Base-by-base conservation (phyloP, 768 basidiomycete species). In the Auriculariales sp. region DNA sequence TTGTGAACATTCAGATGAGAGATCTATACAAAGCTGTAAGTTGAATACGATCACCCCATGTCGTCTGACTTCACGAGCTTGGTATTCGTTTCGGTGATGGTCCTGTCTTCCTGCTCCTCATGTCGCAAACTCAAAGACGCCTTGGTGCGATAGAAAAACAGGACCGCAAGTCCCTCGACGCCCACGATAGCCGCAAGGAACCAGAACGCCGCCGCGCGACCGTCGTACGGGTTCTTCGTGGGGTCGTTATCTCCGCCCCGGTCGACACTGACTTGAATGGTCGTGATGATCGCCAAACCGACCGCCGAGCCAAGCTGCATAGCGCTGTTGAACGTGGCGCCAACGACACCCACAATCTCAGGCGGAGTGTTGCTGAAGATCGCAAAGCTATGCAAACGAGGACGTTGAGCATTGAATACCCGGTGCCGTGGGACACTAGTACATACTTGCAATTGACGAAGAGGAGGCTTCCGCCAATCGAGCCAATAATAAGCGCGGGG, bases 401-500 rank as follows among this genome's bases (percentile, higher is more conserved):
- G n/a, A 14, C 15, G 30, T 27, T 22, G 45, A 17, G 14, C 15
- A 36, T 7, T 19, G 15, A 19, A 36, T 7, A 36, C 35, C 22
- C 6, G 35, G 6, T 15, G 31, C 7, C 6, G 30, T 4, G 5
- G 15, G 14, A 9, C 12, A 24, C 24, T 10, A 19, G 42, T 11
- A 60, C 72, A 57, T 57, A 73, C 74, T 72, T 76, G 3, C 71
- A 66, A 46, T 72, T 72, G 14, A 65, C 68, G 53, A 66, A 78
- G 12, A 64, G 59, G 47, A 75, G 55, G 59, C 69, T 70, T 3
- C 63, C 59, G 12, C 76, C 77, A 10, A 66, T 61, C 12, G 69
- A 67, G 15, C 74, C 75, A 42, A 78, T 52, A 27, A 66, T 49
- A 55, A 77, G 72, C n/a, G 68, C 77, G 36, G 77, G 74, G 53